Conservation (phyloP, 2,329 filamentous ascomycete genomes). For the Whalleya microplaca region DNA sequence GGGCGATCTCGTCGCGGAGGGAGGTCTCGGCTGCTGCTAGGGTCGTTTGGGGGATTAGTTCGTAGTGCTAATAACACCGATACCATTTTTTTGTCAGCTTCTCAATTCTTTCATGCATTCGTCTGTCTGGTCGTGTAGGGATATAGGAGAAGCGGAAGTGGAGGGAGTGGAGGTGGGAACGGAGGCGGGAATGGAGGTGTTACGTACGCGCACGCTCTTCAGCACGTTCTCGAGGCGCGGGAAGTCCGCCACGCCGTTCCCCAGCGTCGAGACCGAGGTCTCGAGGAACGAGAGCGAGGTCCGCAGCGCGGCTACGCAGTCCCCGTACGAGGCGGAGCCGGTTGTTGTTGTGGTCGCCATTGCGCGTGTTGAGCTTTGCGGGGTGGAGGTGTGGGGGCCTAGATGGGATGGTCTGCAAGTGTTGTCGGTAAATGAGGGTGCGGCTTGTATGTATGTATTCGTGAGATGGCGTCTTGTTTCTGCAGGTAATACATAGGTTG, state of each 20-base stretch:
- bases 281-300: conserved; percentile 64
- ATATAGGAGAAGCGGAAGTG: not conserved
- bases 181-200: not conserved
- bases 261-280: conserved; percentile 61
- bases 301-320: conserved; percentile 64
- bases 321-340: conserved; percentile 47
- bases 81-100: conserved; percentile 1
- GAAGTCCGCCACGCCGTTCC: conserved; percentile 60
- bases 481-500: too few relatives aligned
- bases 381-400: too few relatives aligned
- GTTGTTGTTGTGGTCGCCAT: conserved; percentile 25
- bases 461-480: too few relatives aligned
- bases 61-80: conserved; percentile 72
- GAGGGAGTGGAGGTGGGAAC: not conserved
- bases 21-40: conserved; percentile 81
- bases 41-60: conserved; percentile 84
- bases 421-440: too few relatives aligned
- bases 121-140: not conserved
- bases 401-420: too few relatives aligned
- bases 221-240: conserved; percentile 59
- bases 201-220: conserved; percentile 59
- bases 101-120: not conserved
- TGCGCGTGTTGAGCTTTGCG: too few relatives aligned
- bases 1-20: conserved; percentile 86
- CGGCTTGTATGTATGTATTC: too few relatives aligned